Conservation (phyloP, 495 filamentous ascomycete species). For the Penicillium lividum region DNA sequence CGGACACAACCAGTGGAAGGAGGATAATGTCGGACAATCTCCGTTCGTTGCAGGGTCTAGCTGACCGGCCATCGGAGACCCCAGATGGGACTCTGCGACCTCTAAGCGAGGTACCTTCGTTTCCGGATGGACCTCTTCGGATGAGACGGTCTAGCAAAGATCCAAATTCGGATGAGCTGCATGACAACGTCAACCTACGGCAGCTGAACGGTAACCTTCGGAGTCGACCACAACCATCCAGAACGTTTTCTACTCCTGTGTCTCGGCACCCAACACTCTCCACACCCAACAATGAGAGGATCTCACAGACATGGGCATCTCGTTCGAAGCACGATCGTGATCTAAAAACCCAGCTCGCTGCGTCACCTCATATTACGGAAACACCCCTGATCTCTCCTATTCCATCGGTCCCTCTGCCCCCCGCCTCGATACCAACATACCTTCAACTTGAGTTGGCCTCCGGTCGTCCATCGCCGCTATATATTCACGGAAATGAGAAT, state of each 20-base stretch:
- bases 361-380: slow-evolving; percentile 34
- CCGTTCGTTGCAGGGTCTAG: slow-evolving; percentile 6
- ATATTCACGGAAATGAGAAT: slow-evolving; percentile 70
- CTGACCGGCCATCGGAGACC: slow-evolving; percentile 15
- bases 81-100: slow-evolving; percentile 19
- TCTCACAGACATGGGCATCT: slow-evolving; percentile 42
- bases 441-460: slow-evolving; percentile 86
- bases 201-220: slow-evolving; percentile 14
- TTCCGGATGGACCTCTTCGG: slow-evolving; percentile 21
- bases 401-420: slow-evolving; percentile 74
- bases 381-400: slow-evolving; percentile 62
- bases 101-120: slow-evolving; percentile 18
- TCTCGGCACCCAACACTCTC: slow-evolving; percentile 25
- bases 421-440: slow-evolving; percentile 83
- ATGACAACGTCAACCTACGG: slow-evolving; percentile 12
- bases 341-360: slow-evolving; percentile 30
- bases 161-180: slow-evolving; percentile 25
- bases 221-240: slow-evolving; percentile 35
- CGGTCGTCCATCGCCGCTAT: slow-evolving; percentile 78
- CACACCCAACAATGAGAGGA: slow-evolving; percentile 32
- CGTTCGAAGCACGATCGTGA: slow-evolving; percentile 46
- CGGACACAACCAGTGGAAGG: slow-evolving; percentile 26
- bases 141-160: slow-evolving; percentile 26
- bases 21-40: slow-evolving; percentile 29
- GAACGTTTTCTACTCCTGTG: slow-evolving; percentile 42